Base-by-base conservation (phyloP, 208 protist species). In the Phytomonas francai region DNA sequence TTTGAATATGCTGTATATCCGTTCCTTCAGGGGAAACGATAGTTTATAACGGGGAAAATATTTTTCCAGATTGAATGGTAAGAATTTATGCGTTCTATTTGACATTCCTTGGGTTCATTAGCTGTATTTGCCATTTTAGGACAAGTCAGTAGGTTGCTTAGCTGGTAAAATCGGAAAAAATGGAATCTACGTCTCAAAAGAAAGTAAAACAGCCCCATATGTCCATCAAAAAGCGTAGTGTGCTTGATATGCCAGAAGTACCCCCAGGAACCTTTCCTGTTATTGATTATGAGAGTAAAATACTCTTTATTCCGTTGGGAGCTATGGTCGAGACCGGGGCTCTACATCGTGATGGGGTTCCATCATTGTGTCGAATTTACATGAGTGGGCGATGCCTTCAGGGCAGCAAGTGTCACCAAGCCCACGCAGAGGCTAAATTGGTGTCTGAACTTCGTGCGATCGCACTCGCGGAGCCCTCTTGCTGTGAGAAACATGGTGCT, bases 351-450 rank as follows among this genome's bases (percentile, higher is more conserved):
- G 68, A 79, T 31, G 87, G 85, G 27, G 86, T 92, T 6, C 89
- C 89, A 11, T 92, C 87, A 3, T 74, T 95, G 16, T 95, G 89
- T 65, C 78, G 82, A 9, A 76, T 95, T 11, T 87, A 84, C 42
- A 74, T 93, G n/a, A 70, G 86, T 33, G 85, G 85, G 0, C 83
- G 85, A n/a, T 95, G 87, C 60, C 83, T 83, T 2, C 87, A 95
- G 66, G 87, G 89, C 29, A 33, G 59, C 6, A 84, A 86, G 34
- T 93, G 89, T 71, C 80, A 80, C 59, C 89, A 95, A 67, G 87
- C 84, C 1, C 89, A 95, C 67, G 85, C 85, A 11, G 80, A 93
- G 32, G 36, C 70, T 28, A 68, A 69, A 57, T 70, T 84, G 25
- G 73, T 93, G 33, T 34, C 49, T 6, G 59, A 61, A 32, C 76